Conservation (phyloP, 2,329 filamentous ascomycete species). For the Pestalotiopsis sp. region DNA sequence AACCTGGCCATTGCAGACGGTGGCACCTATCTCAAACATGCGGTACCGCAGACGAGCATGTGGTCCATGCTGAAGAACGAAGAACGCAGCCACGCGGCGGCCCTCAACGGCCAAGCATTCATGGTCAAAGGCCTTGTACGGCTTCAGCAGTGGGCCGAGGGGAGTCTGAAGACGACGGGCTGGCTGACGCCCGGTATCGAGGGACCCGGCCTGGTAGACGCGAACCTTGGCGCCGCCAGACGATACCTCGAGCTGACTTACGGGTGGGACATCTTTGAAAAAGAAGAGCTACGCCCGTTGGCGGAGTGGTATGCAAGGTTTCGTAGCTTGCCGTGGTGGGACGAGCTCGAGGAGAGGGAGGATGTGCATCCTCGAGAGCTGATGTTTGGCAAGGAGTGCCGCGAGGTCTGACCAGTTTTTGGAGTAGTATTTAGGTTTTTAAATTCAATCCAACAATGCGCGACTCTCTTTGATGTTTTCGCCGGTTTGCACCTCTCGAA, state of each 20-base stretch:
- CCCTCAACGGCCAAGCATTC: constrained; percentile 14
- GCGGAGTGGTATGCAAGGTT: constrained; percentile 21
- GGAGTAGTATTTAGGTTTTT: too few relatives aligned
- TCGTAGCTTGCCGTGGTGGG: constrained; percentile 21
- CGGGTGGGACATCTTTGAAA: constrained; percentile 17
- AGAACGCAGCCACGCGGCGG: constrained; percentile 19
- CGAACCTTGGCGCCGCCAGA: constrained; percentile 16
- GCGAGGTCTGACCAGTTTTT: constrained; percentile 2
- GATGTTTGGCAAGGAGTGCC: constrained; percentile 11
- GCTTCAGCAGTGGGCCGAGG: constrained; percentile 18
- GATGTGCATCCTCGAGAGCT: constrained; percentile 16
- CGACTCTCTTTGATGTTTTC: too few relatives aligned
- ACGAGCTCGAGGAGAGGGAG: constrained; percentile 19
- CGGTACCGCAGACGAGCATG: neutral
- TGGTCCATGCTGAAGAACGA: constrained; percentile 12
- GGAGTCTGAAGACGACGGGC: constrained; percentile 16
- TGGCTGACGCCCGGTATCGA: constrained; percentile 24
- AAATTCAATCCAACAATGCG: too few relatives aligned
- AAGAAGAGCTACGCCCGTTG: constrained; percentile 16
- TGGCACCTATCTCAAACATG: neutral
- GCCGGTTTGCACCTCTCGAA: too few relatives aligned
- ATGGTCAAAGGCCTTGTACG: constrained; percentile 16
- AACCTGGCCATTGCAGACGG: neutral
- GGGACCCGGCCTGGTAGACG: constrained; percentile 22
- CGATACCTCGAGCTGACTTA: constrained; percentile 22